Conservation (phyloP, 352 stramenopile genomes). For the Elongisporangium anandrum region DNA sequence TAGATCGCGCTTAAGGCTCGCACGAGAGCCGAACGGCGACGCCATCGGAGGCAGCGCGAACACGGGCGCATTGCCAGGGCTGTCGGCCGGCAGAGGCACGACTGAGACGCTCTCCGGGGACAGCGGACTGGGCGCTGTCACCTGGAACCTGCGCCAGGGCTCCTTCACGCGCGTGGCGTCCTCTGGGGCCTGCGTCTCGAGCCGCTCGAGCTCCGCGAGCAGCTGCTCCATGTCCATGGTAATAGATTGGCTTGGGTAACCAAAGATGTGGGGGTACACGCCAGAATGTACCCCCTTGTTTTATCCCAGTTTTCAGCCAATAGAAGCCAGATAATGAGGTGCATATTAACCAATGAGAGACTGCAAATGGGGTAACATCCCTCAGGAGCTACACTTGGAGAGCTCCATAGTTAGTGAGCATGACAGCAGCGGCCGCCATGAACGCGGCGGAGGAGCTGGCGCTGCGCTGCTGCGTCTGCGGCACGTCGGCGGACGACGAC, state of each 20-base stretch:
- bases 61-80: constrained; percentile 5
- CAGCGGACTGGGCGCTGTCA: constrained; percentile 37
- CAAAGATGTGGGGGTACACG: background rate
- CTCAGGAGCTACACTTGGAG: background rate
- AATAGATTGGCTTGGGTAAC: background rate
- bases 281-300: background rate
- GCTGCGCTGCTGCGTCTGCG: constrained; percentile 86
- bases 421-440: constrained; percentile 8
- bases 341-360: background rate
- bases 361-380: background rate
- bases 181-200: constrained; percentile 3
- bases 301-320: background rate
- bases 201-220: constrained; percentile 33
- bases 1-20: constrained; percentile 18
- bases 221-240: constrained; percentile 22
- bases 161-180: constrained; percentile 3
- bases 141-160: constrained; percentile 40
- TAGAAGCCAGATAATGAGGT: background rate
- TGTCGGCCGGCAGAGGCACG: constrained; percentile 12
- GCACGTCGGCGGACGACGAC: constrained; percentile 81
- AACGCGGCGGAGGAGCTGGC: constrained; percentile 56
- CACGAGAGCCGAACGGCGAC: constrained; percentile 24
- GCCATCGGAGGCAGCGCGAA: constrained; percentile 44
- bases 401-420: constrained; percentile 7
- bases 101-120: constrained; percentile 41